Percentiles rank a stretch among this genome's conserved stretches.
Conservation (phyloP, 306 rosid species). For the Prosopis cineraria region DNA sequence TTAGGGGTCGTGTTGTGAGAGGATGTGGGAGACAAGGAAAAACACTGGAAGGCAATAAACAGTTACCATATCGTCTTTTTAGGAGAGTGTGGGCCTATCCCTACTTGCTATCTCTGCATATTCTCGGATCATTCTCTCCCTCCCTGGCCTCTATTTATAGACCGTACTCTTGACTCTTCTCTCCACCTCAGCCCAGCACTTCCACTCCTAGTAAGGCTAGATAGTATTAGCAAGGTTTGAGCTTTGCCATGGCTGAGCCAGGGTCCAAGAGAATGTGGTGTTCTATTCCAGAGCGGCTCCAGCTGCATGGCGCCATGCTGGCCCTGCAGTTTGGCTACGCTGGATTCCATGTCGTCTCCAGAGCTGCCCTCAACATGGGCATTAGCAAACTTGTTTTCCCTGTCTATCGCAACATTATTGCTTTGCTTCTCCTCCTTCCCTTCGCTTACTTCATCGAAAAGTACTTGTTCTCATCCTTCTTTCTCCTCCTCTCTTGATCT, state of each 20-base stretch:
- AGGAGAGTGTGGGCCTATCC: constrained; percentile 48
- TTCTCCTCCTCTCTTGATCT: too few relatives aligned
- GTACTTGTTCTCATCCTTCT: constrained; percentile 35
- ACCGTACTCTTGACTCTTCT: constrained; percentile 24
- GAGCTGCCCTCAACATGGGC: constrained; percentile 93
- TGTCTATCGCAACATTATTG: constrained; percentile 79
- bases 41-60: constrained; percentile 59
- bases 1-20: constrained; percentile 38
- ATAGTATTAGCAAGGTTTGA: neutral
- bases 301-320: constrained; percentile 86
- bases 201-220: neutral
- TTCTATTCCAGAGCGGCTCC: constrained; percentile 66
- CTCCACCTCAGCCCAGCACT: constrained; percentile 42
- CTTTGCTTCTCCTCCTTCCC: constrained; percentile 80
- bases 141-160: constrained; percentile 51
- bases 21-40: constrained; percentile 74
- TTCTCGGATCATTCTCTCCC: neutral
- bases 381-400: constrained; percentile 88
- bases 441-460: constrained; percentile 80
- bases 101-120: neutral
- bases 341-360: constrained; percentile 83
- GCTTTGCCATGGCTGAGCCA: constrained; percentile 48
- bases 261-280: constrained; percentile 73
- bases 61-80: constrained; percentile 61
- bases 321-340: constrained; percentile 90